phyloP scores from a whole-genome alignment of 768 basidiomycete species.

The Rubroboletus satanas region DNA sequence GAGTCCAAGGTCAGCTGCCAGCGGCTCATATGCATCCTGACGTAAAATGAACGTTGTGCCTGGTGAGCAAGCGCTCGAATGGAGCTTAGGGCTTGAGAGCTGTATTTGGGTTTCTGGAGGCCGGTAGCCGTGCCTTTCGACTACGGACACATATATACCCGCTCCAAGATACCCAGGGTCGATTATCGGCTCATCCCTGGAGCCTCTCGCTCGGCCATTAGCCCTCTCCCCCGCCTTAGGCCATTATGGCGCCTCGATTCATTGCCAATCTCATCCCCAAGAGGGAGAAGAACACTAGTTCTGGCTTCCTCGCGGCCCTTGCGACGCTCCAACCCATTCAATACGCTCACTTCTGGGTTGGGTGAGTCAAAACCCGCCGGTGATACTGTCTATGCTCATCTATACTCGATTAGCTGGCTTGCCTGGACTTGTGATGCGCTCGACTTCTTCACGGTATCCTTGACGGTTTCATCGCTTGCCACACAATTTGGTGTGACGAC shows the following conservation, averaged over 20 bases:
- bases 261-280: conserved; percentile 46
- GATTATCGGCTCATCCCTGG: not conserved
- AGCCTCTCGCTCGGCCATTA: not conserved
- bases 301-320: conserved; percentile 43
- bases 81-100: not conserved
- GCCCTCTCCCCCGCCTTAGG: not conserved
- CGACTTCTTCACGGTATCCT: conserved; percentile 79
- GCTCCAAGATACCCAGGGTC: not conserved
- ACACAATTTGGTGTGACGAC: conserved; percentile 44
- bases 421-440: conserved; percentile 87
- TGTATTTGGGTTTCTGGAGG: conserved; percentile 12
- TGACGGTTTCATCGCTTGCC: conserved; percentile 47
- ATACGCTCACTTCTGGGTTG: conserved; percentile 56
- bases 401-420: conserved; percentile 52
- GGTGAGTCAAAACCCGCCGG: conserved; percentile 33
- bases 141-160: conserved; percentile 3
- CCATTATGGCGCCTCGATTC: conserved; percentile 32
- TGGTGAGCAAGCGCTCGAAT: conserved; percentile 8
- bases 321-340: conserved; percentile 46
- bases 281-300: conserved; percentile 37
- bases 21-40: not conserved
- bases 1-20: conserved; percentile 6
- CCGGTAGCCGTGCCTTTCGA: conserved; percentile 5
- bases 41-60: conserved; percentile 19
- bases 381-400: not conserved